Conservation (phyloP, 768 basidiomycete genomes). For the Trametes villosa region DNA sequence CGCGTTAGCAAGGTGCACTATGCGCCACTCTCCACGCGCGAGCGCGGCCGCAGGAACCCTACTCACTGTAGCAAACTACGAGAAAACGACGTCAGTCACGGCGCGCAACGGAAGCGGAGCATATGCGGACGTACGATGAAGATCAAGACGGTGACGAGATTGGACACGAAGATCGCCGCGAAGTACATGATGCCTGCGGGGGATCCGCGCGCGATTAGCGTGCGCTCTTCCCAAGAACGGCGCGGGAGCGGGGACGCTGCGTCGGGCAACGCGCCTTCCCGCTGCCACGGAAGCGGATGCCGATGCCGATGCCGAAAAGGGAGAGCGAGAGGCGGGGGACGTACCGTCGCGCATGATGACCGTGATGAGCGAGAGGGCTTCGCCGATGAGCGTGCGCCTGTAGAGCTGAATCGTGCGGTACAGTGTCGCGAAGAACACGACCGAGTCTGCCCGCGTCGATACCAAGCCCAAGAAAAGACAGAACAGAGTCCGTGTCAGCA, state of each 20-base stretch:
- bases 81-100: background rate
- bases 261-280: no score
- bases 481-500: background rate
- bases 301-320: background rate
- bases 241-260: no score
- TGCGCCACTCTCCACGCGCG: background rate
- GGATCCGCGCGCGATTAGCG: background rate
- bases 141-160: conserved; percentile 29
- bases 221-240: background rate
- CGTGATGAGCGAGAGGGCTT: conserved; percentile 26
- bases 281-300: background rate
- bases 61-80: conserved; percentile 22
- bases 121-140: conserved; percentile 25
- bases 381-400: conserved; percentile 20
- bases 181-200: conserved; percentile 33
- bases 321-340: no score
- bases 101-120: background rate
- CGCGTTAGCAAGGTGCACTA: conserved; percentile 1
- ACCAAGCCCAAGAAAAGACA: background rate
- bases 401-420: conserved; percentile 29
- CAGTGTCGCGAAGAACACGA: conserved; percentile 32
- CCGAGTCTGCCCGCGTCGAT: conserved; percentile 24
- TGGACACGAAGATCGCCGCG: conserved; percentile 30
- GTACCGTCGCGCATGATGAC: conserved; percentile 32
- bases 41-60: conserved; percentile 16